Evolutionary conservation across 768 basidiomycete species (phyloP).

Genomic region (Coprinopsis marcescibilis): DNA sequence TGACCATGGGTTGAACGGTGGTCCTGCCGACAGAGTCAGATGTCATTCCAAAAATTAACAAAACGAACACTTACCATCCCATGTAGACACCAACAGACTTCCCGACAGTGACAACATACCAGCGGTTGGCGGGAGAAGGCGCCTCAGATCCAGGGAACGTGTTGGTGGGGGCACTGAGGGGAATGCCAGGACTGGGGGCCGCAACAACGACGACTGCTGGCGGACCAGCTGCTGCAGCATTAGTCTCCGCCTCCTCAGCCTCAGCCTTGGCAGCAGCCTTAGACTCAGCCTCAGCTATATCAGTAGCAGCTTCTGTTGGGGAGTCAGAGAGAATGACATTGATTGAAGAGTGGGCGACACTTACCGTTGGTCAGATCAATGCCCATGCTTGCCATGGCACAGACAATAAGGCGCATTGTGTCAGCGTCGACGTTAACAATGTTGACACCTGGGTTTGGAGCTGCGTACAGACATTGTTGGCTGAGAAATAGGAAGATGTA

Average conservation of each 20-base stretch:
- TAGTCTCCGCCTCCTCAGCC: no score
- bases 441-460: no score
- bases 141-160: not conserved
- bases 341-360: not conserved
- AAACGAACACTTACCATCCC: not conserved
- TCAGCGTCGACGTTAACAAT: no score
- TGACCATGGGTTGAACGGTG: not conserved
- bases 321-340: not conserved
- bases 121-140: not conserved
- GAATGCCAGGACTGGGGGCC: not conserved
- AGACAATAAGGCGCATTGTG: not conserved
- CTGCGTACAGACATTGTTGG: no score
- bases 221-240: no score
- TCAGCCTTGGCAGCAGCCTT: no score
- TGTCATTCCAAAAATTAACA: not conserved
- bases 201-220: no score
- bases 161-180: not conserved
- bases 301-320: not conserved
- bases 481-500: no score
- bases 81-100: not conserved
- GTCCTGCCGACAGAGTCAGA: not conserved
- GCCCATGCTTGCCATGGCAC: not conserved
- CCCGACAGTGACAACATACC: not conserved
- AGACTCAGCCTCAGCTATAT: not conserved
- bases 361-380: not conserved